These are phyloP conservation scores for Fraxinus ornus DNA, from an alignment of 305 asterid genomes.

Conservation along the genomic window DNA sequence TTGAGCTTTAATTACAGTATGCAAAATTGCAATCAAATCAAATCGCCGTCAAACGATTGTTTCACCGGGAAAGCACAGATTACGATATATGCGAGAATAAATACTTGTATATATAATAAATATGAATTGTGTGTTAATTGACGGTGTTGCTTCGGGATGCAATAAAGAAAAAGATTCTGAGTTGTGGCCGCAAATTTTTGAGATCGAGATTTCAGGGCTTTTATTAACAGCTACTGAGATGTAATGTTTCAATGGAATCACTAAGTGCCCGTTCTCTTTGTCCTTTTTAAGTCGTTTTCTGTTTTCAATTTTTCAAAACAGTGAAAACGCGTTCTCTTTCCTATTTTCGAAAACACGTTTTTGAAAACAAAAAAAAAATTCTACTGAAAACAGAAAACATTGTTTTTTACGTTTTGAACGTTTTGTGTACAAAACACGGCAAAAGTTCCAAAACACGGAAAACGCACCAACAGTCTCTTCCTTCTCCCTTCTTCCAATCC, in stretches of 20 bases:
- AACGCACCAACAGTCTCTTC: no score
- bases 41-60: slow-evolving; percentile 1
- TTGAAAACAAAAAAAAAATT: no score
- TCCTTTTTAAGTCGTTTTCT: no score
- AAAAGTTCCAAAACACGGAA: no score
- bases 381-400: no score
- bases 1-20: not conserved
- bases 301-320: no score
- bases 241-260: not conserved
- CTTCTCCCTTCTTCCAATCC: no score
- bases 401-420: no score
- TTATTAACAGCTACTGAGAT: not conserved
- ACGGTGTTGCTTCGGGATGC: slow-evolving; percentile 19
- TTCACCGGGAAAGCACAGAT: not conserved
- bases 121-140: not conserved
- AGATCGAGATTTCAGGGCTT: slow-evolving; percentile 51
- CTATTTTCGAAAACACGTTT: no score
- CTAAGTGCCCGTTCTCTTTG: no score
- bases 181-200: slow-evolving; percentile 25
- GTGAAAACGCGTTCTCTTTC: no score
- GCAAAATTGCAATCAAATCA: not conserved
- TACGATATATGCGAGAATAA: slow-evolving; percentile 2
- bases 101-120: not conserved
- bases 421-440: no score
- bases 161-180: slow-evolving; percentile 15